A percentile compares a stretch with the other conserved stretches of the same genome.
phyloP scores from a whole-genome alignment of 2,329 filamentous ascomycete species.

The Xylariaceae sp. region DNA sequence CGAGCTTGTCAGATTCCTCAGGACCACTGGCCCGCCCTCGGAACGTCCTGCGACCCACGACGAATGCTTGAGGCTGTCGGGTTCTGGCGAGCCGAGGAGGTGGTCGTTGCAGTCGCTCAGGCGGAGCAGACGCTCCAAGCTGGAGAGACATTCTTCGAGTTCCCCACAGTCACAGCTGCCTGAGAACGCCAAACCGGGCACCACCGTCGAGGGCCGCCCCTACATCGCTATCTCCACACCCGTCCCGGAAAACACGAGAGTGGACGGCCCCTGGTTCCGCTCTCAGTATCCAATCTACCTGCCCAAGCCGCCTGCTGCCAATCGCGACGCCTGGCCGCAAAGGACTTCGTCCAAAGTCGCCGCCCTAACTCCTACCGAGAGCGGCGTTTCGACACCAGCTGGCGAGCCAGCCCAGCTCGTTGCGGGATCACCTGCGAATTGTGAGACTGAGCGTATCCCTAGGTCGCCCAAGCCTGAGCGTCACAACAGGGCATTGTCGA shows the following conservation, averaged over 20 bases:
- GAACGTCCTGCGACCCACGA: conserved; percentile 13
- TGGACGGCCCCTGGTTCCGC: conserved; percentile 15
- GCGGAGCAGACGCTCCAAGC: conserved; percentile 17
- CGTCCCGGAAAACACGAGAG: conserved; percentile 1
- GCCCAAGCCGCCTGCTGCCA: conserved; percentile 4
- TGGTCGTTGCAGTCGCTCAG: conserved; percentile 21
- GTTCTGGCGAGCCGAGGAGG: conserved; percentile 4
- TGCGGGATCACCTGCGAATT: background rate
- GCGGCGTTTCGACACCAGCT: background rate
- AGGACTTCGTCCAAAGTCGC: conserved; percentile 18
- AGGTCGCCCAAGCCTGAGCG: background rate
- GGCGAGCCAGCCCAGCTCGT: conserved; percentile 1
- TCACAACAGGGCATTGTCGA: conserved; percentile 1
- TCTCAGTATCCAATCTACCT: conserved; percentile 21
- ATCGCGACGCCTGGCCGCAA: conserved; percentile 16
- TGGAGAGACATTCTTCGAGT: conserved; percentile 10
- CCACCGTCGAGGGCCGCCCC: conserved; percentile 14
- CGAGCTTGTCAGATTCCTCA: conserved; percentile 20
- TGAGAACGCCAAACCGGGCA: conserved; percentile 14
- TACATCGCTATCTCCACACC: conserved; percentile 19
- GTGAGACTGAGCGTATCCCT: background rate
- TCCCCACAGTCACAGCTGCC: conserved; percentile 15
- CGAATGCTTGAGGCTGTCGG: conserved; percentile 13
- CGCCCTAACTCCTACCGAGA: conserved; percentile 1
- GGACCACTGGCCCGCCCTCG: conserved; percentile 20